Base-by-base conservation (phyloP, 371 early-diverging fungal species). In the Apophysomyces trapeziformis region DNA sequence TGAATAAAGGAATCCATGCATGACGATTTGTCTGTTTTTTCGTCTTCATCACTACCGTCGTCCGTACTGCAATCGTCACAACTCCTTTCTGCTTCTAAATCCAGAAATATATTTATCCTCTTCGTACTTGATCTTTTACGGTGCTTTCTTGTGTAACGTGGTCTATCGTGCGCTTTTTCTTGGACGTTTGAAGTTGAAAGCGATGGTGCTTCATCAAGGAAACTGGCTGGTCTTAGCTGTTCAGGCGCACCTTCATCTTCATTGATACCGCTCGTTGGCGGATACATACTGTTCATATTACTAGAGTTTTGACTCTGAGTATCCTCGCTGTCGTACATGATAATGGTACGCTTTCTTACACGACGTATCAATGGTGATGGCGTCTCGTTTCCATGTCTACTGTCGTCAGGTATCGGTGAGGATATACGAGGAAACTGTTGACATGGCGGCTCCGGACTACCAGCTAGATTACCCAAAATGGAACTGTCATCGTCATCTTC, bases 41-140 rank as follows among this genome's bases (percentile, higher is more conserved):
- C 64, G 41, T 57, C 57, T n/a, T 56, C 54, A 21, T 57, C 64
- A 21, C 57, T 36, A n/a, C 18, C 21, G 18, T 46, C 63, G 13
- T 50, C 63, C 4, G 38, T 39, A 62, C 63, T 58, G 39, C 18
- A 58, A 12, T 47, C 63, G 18, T 63, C 64, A 39, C 43, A 38
- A 39, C 64, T 63, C n/a, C 50, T 39, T 37, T 50, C 57, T 12
- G 64, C 64, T 32, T 63, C 64, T 43, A 63, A 4, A 56, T 63
- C 64, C 9, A 63, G 38, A 56, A 63, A 63, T 39, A 57, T 21
- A 56, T 54, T 45, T 32, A 57, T 26, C 60, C 5, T 50, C 18
- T 16, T 21, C 54, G 21, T 7, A 21, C 2, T 16, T 21, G 5
- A 18, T 5, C 54, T 7, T 50, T 50, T 50, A 9, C 21, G 54